Evolutionary conservation across 2,329 filamentous ascomycete genomes (phyloP).

Genomic region (Talaromyces sp.): DNA sequence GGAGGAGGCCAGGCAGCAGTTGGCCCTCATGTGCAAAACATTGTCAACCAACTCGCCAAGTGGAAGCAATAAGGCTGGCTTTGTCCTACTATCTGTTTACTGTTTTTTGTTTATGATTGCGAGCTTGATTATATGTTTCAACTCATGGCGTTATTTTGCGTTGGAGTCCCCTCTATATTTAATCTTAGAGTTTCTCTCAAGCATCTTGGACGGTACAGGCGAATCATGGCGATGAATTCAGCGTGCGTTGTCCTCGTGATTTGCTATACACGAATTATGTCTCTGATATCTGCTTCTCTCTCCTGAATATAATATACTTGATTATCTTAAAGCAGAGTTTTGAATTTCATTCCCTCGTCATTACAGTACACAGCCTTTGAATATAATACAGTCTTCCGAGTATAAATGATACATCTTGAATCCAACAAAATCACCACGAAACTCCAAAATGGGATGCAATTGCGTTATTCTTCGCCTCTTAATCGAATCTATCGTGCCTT

Average conservation of each 20-base stretch:
- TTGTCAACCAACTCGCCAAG: constrained; percentile 48
- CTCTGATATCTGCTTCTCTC: background rate
- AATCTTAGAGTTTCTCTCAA: background rate
- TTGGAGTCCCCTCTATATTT: background rate
- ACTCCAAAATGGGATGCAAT: constrained; percentile 9
- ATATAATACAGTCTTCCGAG: constrained; percentile 12
- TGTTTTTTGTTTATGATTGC: too few relatives aligned
- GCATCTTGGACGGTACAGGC: constrained; percentile 15
- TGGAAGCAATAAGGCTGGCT: constrained; percentile 42
- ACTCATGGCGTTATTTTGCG: background rate
- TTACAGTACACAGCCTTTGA: constrained; percentile 13
- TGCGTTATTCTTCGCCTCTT: constrained; percentile 23
- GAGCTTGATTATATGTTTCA: background rate
- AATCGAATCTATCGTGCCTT: constrained; percentile 29
- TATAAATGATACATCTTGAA: constrained; percentile 8
- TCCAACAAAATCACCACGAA: constrained; percentile 16
- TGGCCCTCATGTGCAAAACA: constrained; percentile 45
- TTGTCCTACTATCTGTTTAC: background rate
- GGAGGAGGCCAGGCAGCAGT: constrained; percentile 31
- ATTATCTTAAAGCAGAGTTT: constrained; percentile 19
- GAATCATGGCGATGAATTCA: constrained; percentile 2
- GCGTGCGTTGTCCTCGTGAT: background rate
- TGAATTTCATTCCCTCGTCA: constrained; percentile 1
- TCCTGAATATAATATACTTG: constrained; percentile 16
- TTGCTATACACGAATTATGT: background rate